Base-by-base conservation (phyloP, 306 rosid genomes). In the Pterocarpus santalinus region DNA sequence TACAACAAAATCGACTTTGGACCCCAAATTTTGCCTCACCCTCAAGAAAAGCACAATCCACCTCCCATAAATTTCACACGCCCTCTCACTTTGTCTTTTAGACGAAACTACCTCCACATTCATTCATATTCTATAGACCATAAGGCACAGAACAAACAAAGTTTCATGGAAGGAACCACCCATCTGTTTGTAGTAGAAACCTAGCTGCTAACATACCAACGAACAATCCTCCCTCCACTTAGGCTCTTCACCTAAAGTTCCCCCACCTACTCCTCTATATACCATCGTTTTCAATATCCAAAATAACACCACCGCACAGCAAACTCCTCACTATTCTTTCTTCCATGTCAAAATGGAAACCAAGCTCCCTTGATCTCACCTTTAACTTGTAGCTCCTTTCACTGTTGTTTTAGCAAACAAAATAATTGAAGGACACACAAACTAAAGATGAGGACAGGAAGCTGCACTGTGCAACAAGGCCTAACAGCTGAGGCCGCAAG, bases 11-110 rank as follows among this genome's bases (percentile, higher is more conserved):
- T 93, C 92, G 63, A 88, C 92, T 90, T 90, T 89, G 87, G 91
- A 89, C 95, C 96, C 94, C 91, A 86, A 87, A 67, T 84, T 90
- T 22, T 87, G 87, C 98, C 98, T 93, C 98, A 38, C 87, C 87
- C 68, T 17, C 98, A 96, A 93, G 99, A 90, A 96, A 96, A 93
- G 98, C 93, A 95, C 90, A 85, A 52, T 83, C 86, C 60, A 16
- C 61, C 28, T 53, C 76, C 79, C 91, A 84, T 92, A 88, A 85
- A 91, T 90, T 86, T 86, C 89, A 83, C 62, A 46, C 82, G 78
- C 85, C 35, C 44, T 65, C 71, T 65, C 68, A 28, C 69, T 72
- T 22, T 58, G 71, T 75, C 82, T 75, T 77, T 69, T 74, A 77
- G 65, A 64, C 87, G 78, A 82, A 58, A 65, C 62, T 73, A 74